Conservation (phyloP, 2,329 filamentous ascomycete species). For the Fusarium sp. region DNA sequence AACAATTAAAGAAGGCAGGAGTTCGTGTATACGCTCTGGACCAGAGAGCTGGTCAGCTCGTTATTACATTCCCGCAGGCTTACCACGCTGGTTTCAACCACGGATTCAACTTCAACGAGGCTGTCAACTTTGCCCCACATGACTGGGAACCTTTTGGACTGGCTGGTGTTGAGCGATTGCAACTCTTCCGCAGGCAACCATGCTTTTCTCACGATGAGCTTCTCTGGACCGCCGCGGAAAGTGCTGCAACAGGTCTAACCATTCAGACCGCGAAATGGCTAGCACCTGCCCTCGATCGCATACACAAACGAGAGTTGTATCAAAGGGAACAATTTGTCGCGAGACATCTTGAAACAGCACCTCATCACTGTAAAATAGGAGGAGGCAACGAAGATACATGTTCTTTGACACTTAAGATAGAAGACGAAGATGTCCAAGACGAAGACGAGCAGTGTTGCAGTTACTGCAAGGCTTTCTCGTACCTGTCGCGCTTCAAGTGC, state of each 20-base stretch:
- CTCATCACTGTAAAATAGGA: conserved; percentile 62
- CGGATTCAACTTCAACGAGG: conserved; percentile 98
- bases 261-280: conserved; percentile 97
- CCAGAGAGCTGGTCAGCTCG: conserved; percentile 93
- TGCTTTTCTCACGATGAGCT: conserved; percentile 98
- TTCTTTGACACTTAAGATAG: conserved; percentile 69
- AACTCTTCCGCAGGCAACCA: conserved; percentile 88
- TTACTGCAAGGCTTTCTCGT: conserved; percentile 92
- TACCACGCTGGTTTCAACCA: conserved; percentile 99
- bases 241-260: conserved; percentile 69
- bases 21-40: conserved; percentile 96
- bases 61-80: conserved; percentile 95
- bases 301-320: conserved; percentile 76
- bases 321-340: conserved; percentile 75
- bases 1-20: conserved; percentile 91
- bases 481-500: conserved; percentile 90
- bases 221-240: conserved; percentile 87
- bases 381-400: conserved; percentile 63
- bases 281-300: conserved; percentile 83
- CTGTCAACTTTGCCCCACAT: conserved; percentile 93
- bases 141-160: conserved; percentile 97
- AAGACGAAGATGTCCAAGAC: conserved; percentile 82
- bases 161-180: conserved; percentile 84
- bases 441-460: conserved; percentile 95
- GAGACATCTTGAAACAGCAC: conserved; percentile 67